Evolutionary conservation across 2,329 filamentous ascomycete genomes (phyloP).

Genomic region (Penicillium sp.): DNA sequence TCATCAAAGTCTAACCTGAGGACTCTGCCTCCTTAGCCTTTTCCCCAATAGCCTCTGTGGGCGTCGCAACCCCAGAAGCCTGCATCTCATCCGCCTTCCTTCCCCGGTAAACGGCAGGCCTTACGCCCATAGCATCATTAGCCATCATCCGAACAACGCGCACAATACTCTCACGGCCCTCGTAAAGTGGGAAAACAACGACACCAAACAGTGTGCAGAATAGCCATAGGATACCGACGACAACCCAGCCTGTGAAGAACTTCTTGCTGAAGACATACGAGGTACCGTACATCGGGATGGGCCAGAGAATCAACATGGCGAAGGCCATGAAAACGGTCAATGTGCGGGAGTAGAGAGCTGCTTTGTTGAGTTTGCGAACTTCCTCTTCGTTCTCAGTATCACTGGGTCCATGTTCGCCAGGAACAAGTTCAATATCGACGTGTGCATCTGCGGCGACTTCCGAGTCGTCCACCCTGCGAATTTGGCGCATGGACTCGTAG

Average conservation of each 20-base stretch:
- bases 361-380: conserved; percentile 54
- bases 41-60: conserved; percentile 46
- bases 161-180: conserved; percentile 68
- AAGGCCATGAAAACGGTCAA: conserved; percentile 67
- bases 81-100: conserved; percentile 42
- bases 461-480: conserved; percentile 75
- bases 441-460: conserved; percentile 66
- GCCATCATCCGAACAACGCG: conserved; percentile 63
- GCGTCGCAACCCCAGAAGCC: conserved; percentile 48
- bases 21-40: conserved; percentile 22
- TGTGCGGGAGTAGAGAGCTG: conserved; percentile 55
- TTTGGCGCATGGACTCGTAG: conserved; percentile 78
- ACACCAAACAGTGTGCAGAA: conserved; percentile 72
- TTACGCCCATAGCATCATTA: conserved; percentile 56
- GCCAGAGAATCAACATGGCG: conserved; percentile 77
- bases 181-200: conserved; percentile 77
- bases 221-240: conserved; percentile 76
- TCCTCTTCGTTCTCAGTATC: conserved; percentile 44
- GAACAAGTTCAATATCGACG: conserved; percentile 65
- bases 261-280: conserved; percentile 78
- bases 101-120: conserved; percentile 31
- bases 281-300: conserved; percentile 85
- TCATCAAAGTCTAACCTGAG: conserved; percentile 1
- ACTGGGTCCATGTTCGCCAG: conserved; percentile 47
- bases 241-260: conserved; percentile 82